Conservation (phyloP, 169 alveolate species). For the Plasmodium adleri region DNA sequence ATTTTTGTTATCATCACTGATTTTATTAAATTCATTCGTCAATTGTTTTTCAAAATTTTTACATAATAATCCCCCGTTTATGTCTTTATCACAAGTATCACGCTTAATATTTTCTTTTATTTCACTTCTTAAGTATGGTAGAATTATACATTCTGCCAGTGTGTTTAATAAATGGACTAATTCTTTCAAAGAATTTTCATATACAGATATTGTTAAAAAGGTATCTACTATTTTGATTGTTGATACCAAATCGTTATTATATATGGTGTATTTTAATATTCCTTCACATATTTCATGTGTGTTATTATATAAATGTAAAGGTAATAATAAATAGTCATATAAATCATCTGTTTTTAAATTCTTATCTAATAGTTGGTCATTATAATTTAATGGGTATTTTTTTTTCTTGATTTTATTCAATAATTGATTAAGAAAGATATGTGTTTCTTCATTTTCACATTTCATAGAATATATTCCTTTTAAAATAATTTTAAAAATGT, state of each 20-base stretch:
- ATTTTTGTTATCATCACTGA: background rate
- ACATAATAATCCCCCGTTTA: background rate
- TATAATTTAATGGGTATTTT: constrained; percentile 17
- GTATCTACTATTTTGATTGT: constrained; percentile 67
- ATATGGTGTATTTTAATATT: constrained; percentile 67
- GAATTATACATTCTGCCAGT: constrained; percentile 69
- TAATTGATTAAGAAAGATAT: constrained; percentile 52
- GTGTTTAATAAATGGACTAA: constrained; percentile 65
- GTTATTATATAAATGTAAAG: constrained; percentile 57
- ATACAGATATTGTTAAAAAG: constrained; percentile 50
- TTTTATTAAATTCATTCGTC: constrained; percentile 9
- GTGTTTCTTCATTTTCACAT: constrained; percentile 62
- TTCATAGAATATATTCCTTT: constrained; percentile 63
- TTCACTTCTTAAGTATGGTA: constrained; percentile 67
- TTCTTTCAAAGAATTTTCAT: constrained; percentile 66
- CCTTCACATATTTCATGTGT: constrained; percentile 52
- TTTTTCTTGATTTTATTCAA: constrained; percentile 25
- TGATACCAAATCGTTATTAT: constrained; percentile 48
- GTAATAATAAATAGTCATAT: constrained; percentile 15
- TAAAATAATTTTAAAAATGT: constrained; percentile 64
- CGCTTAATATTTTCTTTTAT: constrained; percentile 13
- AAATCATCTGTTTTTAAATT: constrained; percentile 15
- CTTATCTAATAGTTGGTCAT: constrained; percentile 11
- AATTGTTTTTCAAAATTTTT: constrained; percentile 16
- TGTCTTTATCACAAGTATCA: background rate